Evolutionary conservation across 805 yeast species (phyloP).

Genomic region (Brettanomyces nanus): DNA sequence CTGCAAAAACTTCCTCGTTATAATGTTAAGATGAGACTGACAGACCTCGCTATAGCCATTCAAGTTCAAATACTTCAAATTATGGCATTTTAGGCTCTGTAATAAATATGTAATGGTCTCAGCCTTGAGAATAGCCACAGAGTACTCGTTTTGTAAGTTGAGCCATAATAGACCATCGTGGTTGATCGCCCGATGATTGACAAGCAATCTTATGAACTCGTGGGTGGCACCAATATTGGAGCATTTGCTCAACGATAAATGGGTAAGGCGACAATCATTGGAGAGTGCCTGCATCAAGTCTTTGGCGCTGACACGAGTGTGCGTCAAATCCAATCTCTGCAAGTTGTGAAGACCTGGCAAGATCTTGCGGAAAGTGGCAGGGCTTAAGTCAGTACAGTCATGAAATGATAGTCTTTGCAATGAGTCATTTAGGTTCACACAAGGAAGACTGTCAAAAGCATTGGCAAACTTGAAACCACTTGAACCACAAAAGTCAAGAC

Average conservation of each 20-base stretch:
- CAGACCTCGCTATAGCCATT: conserved; percentile 42
- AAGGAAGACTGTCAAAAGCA: conserved; percentile 42
- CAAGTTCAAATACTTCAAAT: conserved; percentile 39
- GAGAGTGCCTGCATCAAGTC: conserved; percentile 47
- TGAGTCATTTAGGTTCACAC: conserved; percentile 18
- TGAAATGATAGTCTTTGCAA: conserved; percentile 61
- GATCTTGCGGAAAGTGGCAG: conserved; percentile 44
- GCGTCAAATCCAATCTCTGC: conserved; percentile 69
- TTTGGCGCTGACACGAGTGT: conserved; percentile 67
- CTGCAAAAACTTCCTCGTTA: conserved; percentile 30
- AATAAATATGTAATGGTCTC: conserved; percentile 36
- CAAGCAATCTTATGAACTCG: conserved; percentile 60
- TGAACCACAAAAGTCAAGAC: conserved; percentile 86
- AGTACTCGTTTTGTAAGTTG: conserved; percentile 45
- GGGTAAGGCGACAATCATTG: conserved; percentile 54
- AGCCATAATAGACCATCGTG: conserved; percentile 39
- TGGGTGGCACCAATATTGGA: conserved; percentile 59
- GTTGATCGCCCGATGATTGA: conserved; percentile 58
- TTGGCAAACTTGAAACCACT: conserved; percentile 53
- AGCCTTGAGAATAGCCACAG: conserved; percentile 41
- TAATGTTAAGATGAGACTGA: conserved; percentile 28
- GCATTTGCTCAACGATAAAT: conserved; percentile 60
- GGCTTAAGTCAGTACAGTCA: conserved; percentile 74
- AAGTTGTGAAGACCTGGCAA: conserved; percentile 50
- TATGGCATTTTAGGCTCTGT: conserved; percentile 35